phyloP scores from a whole-genome alignment of 495 filamentous ascomycete species.

The Hyaloscypha finlandica region DNA sequence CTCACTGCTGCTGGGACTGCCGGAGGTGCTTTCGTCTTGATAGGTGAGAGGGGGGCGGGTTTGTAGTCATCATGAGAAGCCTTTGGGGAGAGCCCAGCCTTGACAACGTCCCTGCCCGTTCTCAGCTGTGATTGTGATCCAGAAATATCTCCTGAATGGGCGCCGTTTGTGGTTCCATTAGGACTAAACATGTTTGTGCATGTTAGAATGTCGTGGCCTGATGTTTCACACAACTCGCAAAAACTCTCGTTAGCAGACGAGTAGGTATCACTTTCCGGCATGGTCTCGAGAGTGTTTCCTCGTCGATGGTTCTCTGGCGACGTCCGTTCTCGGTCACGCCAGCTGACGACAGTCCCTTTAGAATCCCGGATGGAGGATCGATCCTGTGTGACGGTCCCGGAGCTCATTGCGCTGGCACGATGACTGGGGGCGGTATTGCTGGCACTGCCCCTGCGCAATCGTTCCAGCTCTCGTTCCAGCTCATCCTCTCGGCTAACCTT shows the following conservation, averaged over 20 bases:
- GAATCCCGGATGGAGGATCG: constrained; percentile 57
- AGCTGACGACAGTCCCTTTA: constrained; percentile 56
- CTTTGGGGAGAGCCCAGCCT: constrained; percentile 45
- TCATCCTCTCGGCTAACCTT: constrained; percentile 84
- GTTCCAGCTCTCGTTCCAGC: constrained; percentile 82
- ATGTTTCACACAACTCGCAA: constrained; percentile 95
- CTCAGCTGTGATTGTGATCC: constrained; percentile 26
- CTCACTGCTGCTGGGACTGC: constrained; percentile 30
- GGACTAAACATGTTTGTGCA: constrained; percentile 86
- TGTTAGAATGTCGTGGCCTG: constrained; percentile 91
- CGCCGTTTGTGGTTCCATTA: constrained; percentile 12
- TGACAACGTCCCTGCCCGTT: constrained; percentile 47
- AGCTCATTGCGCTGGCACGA: constrained; percentile 50
- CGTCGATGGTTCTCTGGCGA: constrained; percentile 47
- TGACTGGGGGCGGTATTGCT: constrained; percentile 31
- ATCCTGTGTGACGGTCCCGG: constrained; percentile 50
- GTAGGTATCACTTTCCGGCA: constrained; percentile 73
- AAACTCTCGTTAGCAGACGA: constrained; percentile 77
- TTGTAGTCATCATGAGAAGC: constrained; percentile 40
- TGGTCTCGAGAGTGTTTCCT: constrained; percentile 51
- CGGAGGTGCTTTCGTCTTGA: constrained; percentile 40
- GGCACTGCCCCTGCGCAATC: constrained; percentile 50
- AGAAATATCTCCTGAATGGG: constrained; percentile 26
- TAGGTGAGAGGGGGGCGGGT: constrained; percentile 53
- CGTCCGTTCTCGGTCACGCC: constrained; percentile 40